A percentile compares a stretch with the other conserved stretches of the same genome.
These are phyloP conservation scores for Fraxinus quadrangulata DNA, from an alignment of 257 asterid species.

Conservation along the genomic window DNA sequence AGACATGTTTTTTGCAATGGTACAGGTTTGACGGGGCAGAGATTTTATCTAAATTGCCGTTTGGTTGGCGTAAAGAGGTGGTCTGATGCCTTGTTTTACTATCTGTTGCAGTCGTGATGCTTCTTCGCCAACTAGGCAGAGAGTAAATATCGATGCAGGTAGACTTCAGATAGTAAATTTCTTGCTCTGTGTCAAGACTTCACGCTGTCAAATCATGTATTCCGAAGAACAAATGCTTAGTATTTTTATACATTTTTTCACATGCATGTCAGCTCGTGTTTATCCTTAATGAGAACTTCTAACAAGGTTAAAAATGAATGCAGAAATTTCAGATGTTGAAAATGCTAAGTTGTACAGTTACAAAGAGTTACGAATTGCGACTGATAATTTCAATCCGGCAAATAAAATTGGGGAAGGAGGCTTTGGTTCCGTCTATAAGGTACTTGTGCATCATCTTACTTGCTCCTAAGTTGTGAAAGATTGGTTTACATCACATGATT, in stretches of 20 bases:
- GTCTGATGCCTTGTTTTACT: constrained; percentile 54
- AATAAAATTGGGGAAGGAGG: constrained; percentile 95
- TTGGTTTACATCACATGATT: not conserved
- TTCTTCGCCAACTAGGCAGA: constrained; percentile 34
- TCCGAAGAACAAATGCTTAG: not conserved
- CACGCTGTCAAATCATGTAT: not conserved
- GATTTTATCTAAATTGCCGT: constrained; percentile 24
- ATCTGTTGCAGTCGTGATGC: constrained; percentile 37
- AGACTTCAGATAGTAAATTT: constrained; percentile 20
- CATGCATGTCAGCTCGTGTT: not conserved
- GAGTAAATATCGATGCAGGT: constrained; percentile 61
- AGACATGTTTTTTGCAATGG: constrained; percentile 9
- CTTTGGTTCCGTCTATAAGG: constrained; percentile 90
- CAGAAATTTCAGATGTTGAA: constrained; percentile 64
- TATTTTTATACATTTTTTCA: not conserved
- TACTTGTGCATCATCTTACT: constrained; percentile 21
- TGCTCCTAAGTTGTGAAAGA: constrained; percentile 6
- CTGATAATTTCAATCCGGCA: constrained; percentile 52
- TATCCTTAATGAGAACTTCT: constrained; percentile 20
- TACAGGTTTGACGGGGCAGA: constrained; percentile 17
- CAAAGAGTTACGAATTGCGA: constrained; percentile 63
- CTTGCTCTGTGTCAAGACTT: not conserved
- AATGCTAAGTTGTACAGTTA: constrained; percentile 59
- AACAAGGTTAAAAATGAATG: constrained; percentile 31
- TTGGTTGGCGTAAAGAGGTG: constrained; percentile 24